phyloP scores from a whole-genome alignment of 208 protist genomes.

The Naegleria lovaniensis region DNA sequence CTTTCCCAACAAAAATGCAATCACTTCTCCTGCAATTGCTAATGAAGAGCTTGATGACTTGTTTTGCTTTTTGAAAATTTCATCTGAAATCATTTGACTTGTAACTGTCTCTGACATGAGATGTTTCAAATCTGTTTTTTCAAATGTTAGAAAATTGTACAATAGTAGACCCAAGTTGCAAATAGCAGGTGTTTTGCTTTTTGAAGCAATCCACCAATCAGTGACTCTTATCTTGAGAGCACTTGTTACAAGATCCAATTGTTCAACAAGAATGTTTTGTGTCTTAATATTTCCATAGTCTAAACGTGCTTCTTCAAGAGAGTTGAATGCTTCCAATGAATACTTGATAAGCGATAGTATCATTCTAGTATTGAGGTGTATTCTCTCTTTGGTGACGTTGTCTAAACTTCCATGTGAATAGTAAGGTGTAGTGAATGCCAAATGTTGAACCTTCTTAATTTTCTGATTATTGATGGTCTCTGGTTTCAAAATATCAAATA shows the following conservation, averaged over 20 bases:
- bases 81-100: not conserved
- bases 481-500: slow-evolving; percentile 1
- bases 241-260: not conserved
- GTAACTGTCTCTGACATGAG: not conserved
- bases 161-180: not conserved
- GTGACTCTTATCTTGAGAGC: not conserved
- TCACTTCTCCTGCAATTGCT: not conserved
- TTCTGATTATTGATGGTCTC: not conserved
- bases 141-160: not conserved
- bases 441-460: not conserved
- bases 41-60: not conserved
- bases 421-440: not conserved
- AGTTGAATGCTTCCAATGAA: not conserved
- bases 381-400: not conserved
- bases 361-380: not conserved
- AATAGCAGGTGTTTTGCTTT: not conserved
- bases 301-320: not conserved
- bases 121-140: not conserved
- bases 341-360: not conserved
- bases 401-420: not conserved
- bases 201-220: not conserved
- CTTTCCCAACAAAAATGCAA: not conserved
- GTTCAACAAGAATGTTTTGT: not conserved
- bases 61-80: not conserved
- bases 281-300: not conserved